phyloP scores from a whole-genome alignment of 1,284 basidiomycete species.

The Microbotryum intermedium region DNA sequence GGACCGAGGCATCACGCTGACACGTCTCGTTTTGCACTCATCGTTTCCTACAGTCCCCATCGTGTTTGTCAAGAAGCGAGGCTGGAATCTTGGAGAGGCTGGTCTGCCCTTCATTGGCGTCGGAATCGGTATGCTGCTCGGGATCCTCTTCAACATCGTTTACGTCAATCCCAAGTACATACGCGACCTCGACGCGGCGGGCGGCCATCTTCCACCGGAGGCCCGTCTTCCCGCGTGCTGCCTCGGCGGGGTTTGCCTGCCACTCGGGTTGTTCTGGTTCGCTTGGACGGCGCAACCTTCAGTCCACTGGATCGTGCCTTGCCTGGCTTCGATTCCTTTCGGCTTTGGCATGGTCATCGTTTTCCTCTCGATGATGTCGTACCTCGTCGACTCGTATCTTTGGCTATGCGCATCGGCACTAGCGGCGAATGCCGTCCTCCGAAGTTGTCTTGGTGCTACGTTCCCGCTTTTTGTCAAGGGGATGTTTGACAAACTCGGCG shows the following conservation, averaged over 20 bases:
- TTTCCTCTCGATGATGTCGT: conserved; percentile 40
- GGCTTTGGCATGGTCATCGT: conserved; percentile 39
- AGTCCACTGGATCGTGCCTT: conserved; percentile 55
- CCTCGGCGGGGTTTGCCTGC: conserved; percentile 49
- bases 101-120: conserved; percentile 45
- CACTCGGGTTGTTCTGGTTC: conserved; percentile 55
- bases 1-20: conserved; percentile 31
- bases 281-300: conserved; percentile 43
- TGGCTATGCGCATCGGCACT: conserved; percentile 58
- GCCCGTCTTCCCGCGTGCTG: conserved; percentile 55
- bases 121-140: conserved; percentile 52
- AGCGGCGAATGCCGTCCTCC: conserved; percentile 59
- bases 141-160: conserved; percentile 46
- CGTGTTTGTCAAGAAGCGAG: conserved; percentile 53
- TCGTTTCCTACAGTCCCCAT: conserved; percentile 41
- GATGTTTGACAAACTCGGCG: conserved; percentile 53
- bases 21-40: conserved; percentile 39
- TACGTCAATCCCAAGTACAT: conserved; percentile 53
- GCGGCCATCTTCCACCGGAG: conserved; percentile 44
- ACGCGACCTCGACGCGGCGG: conserved; percentile 45
- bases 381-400: conserved; percentile 32
- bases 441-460: conserved; percentile 54
- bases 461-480: conserved; percentile 45
- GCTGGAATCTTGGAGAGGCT: conserved; percentile 52
- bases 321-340: conserved; percentile 56